Evolutionary conservation across 1,284 basidiomycete genomes (phyloP).

Genomic region (Trichosporon inkin): DNA sequence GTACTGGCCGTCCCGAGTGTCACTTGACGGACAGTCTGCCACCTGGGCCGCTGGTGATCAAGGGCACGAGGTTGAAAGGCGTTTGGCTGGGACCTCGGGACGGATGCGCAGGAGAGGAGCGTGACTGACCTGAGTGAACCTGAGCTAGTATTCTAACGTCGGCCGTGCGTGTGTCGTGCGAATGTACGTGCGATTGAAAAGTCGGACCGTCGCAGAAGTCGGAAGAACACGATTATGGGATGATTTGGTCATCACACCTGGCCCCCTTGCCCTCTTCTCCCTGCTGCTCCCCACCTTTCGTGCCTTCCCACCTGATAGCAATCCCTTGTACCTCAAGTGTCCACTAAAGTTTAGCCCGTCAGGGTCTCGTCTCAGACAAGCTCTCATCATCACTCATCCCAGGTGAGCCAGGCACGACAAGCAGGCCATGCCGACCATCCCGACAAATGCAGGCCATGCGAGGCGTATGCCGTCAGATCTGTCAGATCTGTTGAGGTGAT

Average conservation of each 20-base stretch:
- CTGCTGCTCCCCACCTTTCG: slow-evolving; percentile 3
- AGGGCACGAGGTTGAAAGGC: background rate
- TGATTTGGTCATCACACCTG: slow-evolving; percentile 1
- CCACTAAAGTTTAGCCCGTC: slow-evolving; percentile 3
- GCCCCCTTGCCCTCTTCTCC: too few species aligned
- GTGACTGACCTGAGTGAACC: slow-evolving; percentile 3
- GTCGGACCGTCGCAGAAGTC: slow-evolving; percentile 3
- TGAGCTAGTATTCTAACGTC: slow-evolving; percentile 1
- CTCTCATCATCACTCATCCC: background rate
- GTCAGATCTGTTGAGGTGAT: background rate
- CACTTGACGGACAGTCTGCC: background rate
- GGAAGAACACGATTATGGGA: slow-evolving; percentile 5
- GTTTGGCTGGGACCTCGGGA: background rate
- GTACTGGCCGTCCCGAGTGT: background rate
- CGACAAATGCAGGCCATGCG: background rate
- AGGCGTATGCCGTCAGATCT: background rate
- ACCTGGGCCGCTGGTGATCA: background rate
- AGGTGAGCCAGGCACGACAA: background rate
- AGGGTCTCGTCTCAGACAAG: background rate
- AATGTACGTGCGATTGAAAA: background rate
- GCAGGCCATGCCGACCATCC: too few species aligned
- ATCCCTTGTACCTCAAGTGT: background rate
- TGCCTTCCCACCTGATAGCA: slow-evolving; percentile 7
- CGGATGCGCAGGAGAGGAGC: background rate
- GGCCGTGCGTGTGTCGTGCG: background rate